Base-by-base conservation (phyloP, 2,329 filamentous ascomycete species). In the Lachnellula occidentalis region DNA sequence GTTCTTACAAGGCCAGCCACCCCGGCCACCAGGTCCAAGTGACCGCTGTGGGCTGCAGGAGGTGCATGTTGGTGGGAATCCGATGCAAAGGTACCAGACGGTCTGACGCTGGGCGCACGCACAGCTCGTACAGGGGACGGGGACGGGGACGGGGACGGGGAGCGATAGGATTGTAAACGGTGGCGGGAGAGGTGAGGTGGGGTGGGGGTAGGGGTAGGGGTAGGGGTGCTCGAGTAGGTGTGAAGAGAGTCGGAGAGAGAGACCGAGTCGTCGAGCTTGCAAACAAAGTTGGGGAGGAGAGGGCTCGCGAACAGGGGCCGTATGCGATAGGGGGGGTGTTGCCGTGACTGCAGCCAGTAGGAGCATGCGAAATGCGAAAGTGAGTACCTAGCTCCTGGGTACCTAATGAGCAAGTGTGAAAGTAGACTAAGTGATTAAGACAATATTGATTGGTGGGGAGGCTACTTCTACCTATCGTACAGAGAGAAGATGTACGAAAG, bases 311-410 rank as follows among this genome's bases (percentile, higher is more conserved):
- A 22, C 43, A 46, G 22, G 43, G 43, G 19, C 41, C 15, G 17
- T 50, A 45, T 21, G 54, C 53, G 48, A 60, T 55, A 34, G 37
- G 45, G 45, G 37, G 43, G 54, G 27, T 24, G 22, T 4, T 24
- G 5, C 17, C 48, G 34, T 27, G 9, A 31, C 9, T 31, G 27
- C 27, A 31, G 3, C 27, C 27, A 31, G 27, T 31, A 12, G 27
- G 27, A 31, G 27, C 27, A 31, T 9, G 27, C 27, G 24, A 27
- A 27, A 27, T 27, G 24, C 6, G 4, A 31, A 31, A 11, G 27
- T 31, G 11, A 11, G 27, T 31, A 31, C 2, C 3, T 31, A 31
- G 8, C 24, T 27, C 24, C 24, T n/a, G n/a, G 7, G 27, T 12
- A 31, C 27, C 27, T 31, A 31, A 3, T 9, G 9, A 31, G 3